Percentiles rank a stretch among this genome's conserved stretches.
These are phyloP conservation scores for Colletotrichum higginsianum DNA, from an alignment of 2,329 filamentous ascomycete genomes.

Conservation along the genomic window DNA sequence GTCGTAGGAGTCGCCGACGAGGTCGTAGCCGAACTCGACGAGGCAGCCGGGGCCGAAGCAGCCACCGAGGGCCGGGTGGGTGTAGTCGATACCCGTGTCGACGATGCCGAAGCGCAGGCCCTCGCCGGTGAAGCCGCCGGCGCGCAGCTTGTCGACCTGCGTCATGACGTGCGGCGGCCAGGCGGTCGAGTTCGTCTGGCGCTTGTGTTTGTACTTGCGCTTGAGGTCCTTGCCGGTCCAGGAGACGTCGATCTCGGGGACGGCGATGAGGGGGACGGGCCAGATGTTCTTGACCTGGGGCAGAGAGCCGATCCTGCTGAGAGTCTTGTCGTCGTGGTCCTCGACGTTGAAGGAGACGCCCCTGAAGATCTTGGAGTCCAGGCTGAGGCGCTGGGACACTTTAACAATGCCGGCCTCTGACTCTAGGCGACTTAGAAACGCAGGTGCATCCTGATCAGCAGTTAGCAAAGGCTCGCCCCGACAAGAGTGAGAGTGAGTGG, in stretches of 20 bases:
- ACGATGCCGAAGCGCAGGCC: conserved; percentile 68
- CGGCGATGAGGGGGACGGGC: conserved; percentile 63
- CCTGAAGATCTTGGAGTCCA: conserved; percentile 52
- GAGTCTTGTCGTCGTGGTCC: conserved; percentile 59
- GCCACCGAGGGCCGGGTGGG: conserved; percentile 62
- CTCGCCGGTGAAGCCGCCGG: conserved; percentile 62
- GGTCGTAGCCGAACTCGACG: conserved; percentile 59
- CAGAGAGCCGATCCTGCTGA: conserved; percentile 56
- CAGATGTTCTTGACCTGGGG: conserved; percentile 65
- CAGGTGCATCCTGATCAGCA: conserved; percentile 19
- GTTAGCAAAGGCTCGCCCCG: background rate
- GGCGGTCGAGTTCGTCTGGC: conserved; percentile 52
- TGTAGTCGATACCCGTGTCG: conserved; percentile 64
- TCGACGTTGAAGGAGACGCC: conserved; percentile 68
- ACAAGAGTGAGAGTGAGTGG: too few relatives aligned
- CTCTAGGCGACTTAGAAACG: conserved; percentile 36
- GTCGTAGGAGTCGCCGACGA: conserved; percentile 56
- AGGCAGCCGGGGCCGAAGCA: conserved; percentile 63
- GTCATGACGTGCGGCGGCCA: conserved; percentile 68
- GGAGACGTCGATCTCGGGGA: conserved; percentile 56
- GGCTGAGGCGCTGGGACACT: conserved; percentile 42
- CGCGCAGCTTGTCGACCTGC: conserved; percentile 67
- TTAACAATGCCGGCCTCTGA: conserved; percentile 33
- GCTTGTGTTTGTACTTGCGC: background rate
- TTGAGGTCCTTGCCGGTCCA: conserved; percentile 53